These are phyloP conservation scores for Diaporthe caulivora DNA, from an alignment of 2,329 filamentous ascomycete genomes.

Conservation along the genomic window DNA sequence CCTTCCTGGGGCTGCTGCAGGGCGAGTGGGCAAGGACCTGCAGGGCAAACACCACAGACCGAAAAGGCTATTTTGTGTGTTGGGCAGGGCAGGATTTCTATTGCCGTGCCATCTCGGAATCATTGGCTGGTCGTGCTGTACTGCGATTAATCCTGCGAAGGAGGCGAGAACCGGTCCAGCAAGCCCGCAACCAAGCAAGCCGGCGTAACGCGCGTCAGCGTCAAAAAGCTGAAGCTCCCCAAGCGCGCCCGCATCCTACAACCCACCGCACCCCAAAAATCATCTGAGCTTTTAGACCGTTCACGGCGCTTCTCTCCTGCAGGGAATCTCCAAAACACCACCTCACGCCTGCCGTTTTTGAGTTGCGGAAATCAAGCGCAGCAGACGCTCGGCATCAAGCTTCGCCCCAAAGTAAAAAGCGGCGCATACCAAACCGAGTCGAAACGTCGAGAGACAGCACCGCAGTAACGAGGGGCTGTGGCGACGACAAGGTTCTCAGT, in stretches of 20 bases:
- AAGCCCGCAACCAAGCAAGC: constrained; percentile 11
- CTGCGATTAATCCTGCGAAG: constrained; percentile 21
- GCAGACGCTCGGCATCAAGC: constrained; percentile 17
- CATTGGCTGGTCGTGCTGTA: background rate
- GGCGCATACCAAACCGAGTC: constrained; percentile 29
- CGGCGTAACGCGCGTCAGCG: constrained; percentile 60
- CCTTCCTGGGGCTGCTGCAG: constrained; percentile 32
- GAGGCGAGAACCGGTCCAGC: constrained; percentile 3
- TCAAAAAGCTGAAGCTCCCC: constrained; percentile 45
- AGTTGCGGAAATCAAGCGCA: constrained; percentile 30
- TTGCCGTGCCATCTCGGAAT: background rate
- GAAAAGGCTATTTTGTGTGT: background rate
- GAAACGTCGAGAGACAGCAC: constrained; percentile 25
- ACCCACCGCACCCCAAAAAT: constrained; percentile 34
- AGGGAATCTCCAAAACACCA: constrained; percentile 15
- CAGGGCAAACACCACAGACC: constrained; percentile 30
- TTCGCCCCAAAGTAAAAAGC: constrained; percentile 3
- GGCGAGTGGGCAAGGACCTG: constrained; percentile 31
- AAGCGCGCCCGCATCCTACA: constrained; percentile 43
- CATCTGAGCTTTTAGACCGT: constrained; percentile 32
- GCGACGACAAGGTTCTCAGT: constrained; percentile 31
- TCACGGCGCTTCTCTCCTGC: constrained; percentile 18
- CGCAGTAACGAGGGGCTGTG: constrained; percentile 30
- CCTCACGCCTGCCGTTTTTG: constrained; percentile 7
- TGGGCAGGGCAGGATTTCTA: background rate